Base-by-base conservation (phyloP, 208 protist species). In the Acanthamoeba healyi region DNA sequence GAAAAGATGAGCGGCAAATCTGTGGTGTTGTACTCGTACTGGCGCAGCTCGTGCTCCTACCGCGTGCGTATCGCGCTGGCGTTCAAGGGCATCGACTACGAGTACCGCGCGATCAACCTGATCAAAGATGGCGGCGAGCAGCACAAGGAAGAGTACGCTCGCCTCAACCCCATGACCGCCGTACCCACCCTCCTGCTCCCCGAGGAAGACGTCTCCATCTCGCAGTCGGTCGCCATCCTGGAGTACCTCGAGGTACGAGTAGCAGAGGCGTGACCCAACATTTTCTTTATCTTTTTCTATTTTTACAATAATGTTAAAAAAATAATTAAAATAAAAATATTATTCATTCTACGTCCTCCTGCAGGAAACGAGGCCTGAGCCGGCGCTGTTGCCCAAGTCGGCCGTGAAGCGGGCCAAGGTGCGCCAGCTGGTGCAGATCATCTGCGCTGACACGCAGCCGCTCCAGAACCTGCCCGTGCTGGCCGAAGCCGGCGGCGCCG, bases 231-330 rank as follows among this genome's bases (percentile, higher is more conserved):
- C 9, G 81, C 98, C 4, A 98, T 98, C 63, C 26, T 98, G 26
- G 98, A 98, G 91, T 98, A 98, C 86, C 84, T 98, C 0, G 98
- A 98, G 77, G 54, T 61, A 4, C 24, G n/a, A n/a, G n/a, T n/a
- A n/a, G n/a, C n/a, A n/a, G n/a, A n/a, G n/a, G 44, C 54, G 54
- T 61, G 3, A 29, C 54, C 54, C 24, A 26, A 24, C 54, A 61
- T 29, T 22, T 56, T 56, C 9, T 15, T 49, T 49, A 15, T 49
- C 17, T 67, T 67, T 3, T 67, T 26, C 19, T 72, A 72, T 36
- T 72, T 72, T 72, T 72, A 72, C 36, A 36, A 72, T 38, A 67
- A 51, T 51, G 14, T 51, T 67, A 36, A 36, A n/a, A n/a, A n/a
- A n/a, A 36, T 34, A n/a, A 67, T 67, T 36, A 40, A 79, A 26